These are phyloP conservation scores for Aschersonia sp. DNA, from an alignment of 2,329 filamentous ascomycete genomes.

Conservation along the genomic window DNA sequence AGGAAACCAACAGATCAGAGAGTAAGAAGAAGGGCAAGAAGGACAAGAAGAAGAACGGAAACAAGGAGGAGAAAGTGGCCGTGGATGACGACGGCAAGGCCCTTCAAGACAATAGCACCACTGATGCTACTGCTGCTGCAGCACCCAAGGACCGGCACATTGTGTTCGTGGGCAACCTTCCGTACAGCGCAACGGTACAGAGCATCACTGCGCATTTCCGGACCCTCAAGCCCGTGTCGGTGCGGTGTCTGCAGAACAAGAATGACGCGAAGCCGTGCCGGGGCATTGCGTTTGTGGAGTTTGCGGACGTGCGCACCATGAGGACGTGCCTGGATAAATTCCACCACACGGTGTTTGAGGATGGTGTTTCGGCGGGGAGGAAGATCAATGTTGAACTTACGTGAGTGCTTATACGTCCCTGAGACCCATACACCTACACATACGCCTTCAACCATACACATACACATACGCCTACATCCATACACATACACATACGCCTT, in stretches of 20 bases:
- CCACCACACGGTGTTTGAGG: slow-evolving; percentile 67
- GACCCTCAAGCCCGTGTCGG: slow-evolving; percentile 36
- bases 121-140: too few relatives aligned
- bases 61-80: too few relatives aligned
- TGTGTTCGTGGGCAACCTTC: slow-evolving; percentile 57
- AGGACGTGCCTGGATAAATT: slow-evolving; percentile 83
- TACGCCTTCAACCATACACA: not conserved
- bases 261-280: slow-evolving; percentile 46
- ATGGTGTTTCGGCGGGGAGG: slow-evolving; percentile 39
- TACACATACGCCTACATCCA: not conserved
- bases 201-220: slow-evolving; percentile 64
- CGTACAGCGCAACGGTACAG: slow-evolving; percentile 62
- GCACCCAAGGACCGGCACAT: slow-evolving; percentile 13
- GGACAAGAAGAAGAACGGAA: not conserved
- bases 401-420: slow-evolving; percentile 28
- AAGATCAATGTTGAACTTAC: slow-evolving; percentile 91
- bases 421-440: not conserved
- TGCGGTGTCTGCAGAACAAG: slow-evolving; percentile 58
- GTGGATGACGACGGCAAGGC: too few relatives aligned
- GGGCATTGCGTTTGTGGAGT: slow-evolving; percentile 81
- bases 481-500: not conserved
- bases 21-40: slow-evolving; percentile 9
- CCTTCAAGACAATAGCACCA: too few relatives aligned
- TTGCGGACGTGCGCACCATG: slow-evolving; percentile 75
- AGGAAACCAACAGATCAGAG: not conserved